phyloP scores from a whole-genome alignment of 495 filamentous ascomycete species.

The Lasiosphaeris hirsuta region DNA sequence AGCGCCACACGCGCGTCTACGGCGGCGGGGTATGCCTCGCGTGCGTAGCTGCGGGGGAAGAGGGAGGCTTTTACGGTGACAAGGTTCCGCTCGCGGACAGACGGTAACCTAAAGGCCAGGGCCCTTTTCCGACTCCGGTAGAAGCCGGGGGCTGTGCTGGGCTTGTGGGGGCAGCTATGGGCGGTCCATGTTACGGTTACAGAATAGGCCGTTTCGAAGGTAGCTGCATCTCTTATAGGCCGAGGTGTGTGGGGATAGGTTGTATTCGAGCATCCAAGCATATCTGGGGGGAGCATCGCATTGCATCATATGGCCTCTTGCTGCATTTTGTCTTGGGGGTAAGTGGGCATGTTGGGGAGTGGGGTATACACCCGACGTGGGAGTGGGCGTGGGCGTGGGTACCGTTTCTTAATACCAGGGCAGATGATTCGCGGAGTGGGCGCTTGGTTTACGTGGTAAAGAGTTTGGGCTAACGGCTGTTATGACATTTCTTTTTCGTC shows the following conservation, averaged over 20 bases:
- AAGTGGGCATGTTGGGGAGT: neutral
- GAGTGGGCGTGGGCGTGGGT: no score
- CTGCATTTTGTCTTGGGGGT: constrained; percentile 7
- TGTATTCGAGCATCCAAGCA: constrained; percentile 15
- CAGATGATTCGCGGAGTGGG: neutral
- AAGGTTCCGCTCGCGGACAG: constrained; percentile 46
- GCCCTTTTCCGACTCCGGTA: neutral
- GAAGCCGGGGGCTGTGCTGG: constrained; percentile 8
- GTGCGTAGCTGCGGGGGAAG: constrained; percentile 35
- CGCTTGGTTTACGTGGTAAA: constrained; percentile 1
- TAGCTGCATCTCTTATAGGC: constrained; percentile 13
- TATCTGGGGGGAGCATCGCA: constrained; percentile 12
- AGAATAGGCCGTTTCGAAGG: constrained; percentile 6
- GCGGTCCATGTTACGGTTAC: neutral
- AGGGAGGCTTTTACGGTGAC: constrained; percentile 49
- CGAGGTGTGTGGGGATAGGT: neutral
- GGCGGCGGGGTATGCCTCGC: constrained; percentile 49
- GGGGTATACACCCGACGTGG: neutral
- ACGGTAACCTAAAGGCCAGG: constrained; percentile 23
- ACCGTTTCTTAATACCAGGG: neutral
- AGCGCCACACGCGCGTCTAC: constrained; percentile 49
- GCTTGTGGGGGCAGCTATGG: constrained; percentile 1
- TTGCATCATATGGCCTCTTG: constrained; percentile 8
- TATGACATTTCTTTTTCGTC: neutral
- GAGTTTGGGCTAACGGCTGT: neutral